These are phyloP conservation scores for Clathrus columnatus DNA, from an alignment of 768 basidiomycete genomes.

Conservation along the genomic window DNA sequence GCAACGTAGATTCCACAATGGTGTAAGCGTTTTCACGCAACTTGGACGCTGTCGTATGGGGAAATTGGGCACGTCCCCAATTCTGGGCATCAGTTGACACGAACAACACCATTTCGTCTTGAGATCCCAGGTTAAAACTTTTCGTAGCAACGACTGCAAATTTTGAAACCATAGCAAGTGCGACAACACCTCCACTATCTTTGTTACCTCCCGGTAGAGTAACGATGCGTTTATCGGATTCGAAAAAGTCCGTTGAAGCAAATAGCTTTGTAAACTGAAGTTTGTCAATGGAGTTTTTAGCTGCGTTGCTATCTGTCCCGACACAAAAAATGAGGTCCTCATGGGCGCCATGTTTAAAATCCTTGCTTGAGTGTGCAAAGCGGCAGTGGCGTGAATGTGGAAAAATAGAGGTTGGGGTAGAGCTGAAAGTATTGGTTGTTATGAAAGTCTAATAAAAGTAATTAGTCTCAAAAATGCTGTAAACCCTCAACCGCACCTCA, in stretches of 20 bases:
- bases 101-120: conserved; percentile 76
- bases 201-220: conserved; percentile 77
- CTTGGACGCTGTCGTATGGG: conserved; percentile 71
- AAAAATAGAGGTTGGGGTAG: conserved; percentile 49
- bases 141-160: conserved; percentile 87
- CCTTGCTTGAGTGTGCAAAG: conserved; percentile 80
- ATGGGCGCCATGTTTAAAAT: conserved; percentile 73
- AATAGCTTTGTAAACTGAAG: conserved; percentile 65
- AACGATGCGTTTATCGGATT: conserved; percentile 52
- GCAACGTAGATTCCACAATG: conserved; percentile 86
- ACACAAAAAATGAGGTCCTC: conserved; percentile 81
- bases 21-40: conserved; percentile 93
- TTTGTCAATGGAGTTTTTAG: conserved; percentile 30
- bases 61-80: conserved; percentile 90
- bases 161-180: conserved; percentile 87
- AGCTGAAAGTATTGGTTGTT: conserved; percentile 75
- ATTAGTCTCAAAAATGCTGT: background rate
- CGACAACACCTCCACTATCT: conserved; percentile 82
- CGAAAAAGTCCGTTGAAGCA: conserved; percentile 82
- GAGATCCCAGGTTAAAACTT: conserved; percentile 44
- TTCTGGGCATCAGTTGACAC: conserved; percentile 74
- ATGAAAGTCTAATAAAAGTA: conserved; percentile 62
- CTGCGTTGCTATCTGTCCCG: conserved; percentile 60
- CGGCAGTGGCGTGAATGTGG: conserved; percentile 69
- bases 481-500: conserved; percentile 39